Conservation (phyloP, 2,329 filamentous ascomycete species). For the Cladosporium sp. region DNA sequence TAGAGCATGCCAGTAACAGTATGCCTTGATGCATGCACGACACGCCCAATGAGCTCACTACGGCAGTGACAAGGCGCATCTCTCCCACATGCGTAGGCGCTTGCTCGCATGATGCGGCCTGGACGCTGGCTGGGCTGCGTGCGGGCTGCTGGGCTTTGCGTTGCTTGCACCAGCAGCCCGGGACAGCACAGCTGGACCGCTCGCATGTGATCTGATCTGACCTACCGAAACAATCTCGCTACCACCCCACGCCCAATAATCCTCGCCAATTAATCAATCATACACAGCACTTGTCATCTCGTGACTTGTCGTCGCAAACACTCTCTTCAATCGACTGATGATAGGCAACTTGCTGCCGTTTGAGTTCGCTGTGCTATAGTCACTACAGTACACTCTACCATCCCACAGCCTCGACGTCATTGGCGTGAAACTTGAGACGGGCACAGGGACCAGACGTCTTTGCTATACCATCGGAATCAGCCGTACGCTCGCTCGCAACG, state of each 20-base stretch:
- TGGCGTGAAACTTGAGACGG: not conserved
- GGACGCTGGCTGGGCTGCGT: not conserved
- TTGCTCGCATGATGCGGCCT: not conserved
- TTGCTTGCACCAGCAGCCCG: not conserved
- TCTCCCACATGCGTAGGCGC: not conserved
- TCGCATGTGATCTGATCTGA: not conserved
- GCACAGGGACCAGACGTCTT: not conserved
- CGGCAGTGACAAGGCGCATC: not conserved
- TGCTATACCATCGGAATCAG: constrained; percentile 4
- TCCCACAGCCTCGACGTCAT: not conserved
- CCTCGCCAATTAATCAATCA: not conserved
- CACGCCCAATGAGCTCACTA: not conserved
- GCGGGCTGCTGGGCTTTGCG: not conserved
- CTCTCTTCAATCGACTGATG: not conserved
- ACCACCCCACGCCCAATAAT: not conserved
- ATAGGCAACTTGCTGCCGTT: not conserved
- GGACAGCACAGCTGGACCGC: not conserved
- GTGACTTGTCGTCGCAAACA: not conserved
- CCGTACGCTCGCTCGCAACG: constrained; percentile 1
- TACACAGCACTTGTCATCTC: not conserved
- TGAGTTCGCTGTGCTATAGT: not conserved
- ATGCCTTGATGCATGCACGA: not conserved
- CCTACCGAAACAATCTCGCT: not conserved
- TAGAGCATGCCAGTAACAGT: not conserved
- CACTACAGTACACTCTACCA: not conserved